phyloP scores from a whole-genome alignment of 805 yeast genomes.

The Lipomyces starkeyi region DNA sequence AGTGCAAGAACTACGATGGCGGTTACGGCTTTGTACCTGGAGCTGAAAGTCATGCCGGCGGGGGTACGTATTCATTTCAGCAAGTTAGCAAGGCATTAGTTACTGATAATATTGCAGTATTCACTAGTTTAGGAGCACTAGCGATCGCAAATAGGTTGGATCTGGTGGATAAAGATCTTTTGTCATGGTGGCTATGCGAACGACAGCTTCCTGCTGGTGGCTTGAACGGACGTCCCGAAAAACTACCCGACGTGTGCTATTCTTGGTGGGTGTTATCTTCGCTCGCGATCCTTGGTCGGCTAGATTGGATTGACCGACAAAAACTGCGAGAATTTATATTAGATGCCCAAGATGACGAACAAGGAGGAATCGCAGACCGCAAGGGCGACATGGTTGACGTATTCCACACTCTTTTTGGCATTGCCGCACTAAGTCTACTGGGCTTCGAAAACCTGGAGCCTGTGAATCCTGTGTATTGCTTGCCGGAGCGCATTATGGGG shows the following conservation, averaged over 20 bases:
- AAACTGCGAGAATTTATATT: constrained; percentile 72
- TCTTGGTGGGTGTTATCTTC: constrained; percentile 86
- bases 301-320: constrained; percentile 77
- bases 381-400: constrained; percentile 92
- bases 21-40: constrained; percentile 95
- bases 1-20: constrained; percentile 91
- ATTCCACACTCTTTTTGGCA: constrained; percentile 88
- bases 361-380: constrained; percentile 93
- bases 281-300: constrained; percentile 53
- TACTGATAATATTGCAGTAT: constrained; percentile 47
- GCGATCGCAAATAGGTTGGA: constrained; percentile 70
- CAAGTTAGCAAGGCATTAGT: background rate
- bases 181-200: constrained; percentile 89
- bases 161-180: constrained; percentile 49
- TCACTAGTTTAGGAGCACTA: constrained; percentile 82
- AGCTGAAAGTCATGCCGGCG: constrained; percentile 94
- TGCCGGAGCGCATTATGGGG: constrained; percentile 62
- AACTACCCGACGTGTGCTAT: constrained; percentile 86
- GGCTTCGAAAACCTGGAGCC: constrained; percentile 63
- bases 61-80: constrained; percentile 46
- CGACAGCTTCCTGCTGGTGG: constrained; percentile 90
- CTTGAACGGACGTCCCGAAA: constrained; percentile 94
- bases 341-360: constrained; percentile 62
- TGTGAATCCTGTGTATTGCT: constrained; percentile 86
- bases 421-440: constrained; percentile 83